Conservation (phyloP, 2,329 filamentous ascomycete species). For the Coniochaeta ligniaria region DNA sequence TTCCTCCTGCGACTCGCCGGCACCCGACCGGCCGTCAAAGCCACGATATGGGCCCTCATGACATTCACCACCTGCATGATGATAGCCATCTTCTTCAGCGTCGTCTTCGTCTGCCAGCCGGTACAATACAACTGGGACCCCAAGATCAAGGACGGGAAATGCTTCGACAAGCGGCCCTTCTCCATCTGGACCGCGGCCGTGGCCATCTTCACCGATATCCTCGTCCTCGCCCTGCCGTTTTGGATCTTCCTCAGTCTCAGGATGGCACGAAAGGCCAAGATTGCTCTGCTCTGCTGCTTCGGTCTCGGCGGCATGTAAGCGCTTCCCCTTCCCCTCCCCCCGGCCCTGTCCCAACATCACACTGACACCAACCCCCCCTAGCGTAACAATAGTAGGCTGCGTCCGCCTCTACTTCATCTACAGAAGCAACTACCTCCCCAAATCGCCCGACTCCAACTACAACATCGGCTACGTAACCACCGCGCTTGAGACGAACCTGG, state of each 20-base stretch:
- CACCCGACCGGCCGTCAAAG: constrained; percentile 16
- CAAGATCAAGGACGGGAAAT: constrained; percentile 17
- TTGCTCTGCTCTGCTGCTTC: constrained; percentile 26
- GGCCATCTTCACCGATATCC: constrained; percentile 32
- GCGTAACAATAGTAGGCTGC: constrained; percentile 19
- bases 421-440: constrained; percentile 14
- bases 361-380: constrained; percentile 5
- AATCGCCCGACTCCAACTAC: constrained; percentile 18
- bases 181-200: constrained; percentile 27
- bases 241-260: constrained; percentile 24
- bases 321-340: background rate
- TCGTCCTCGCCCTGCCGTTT: constrained; percentile 28
- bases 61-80: constrained; percentile 25
- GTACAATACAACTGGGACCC: constrained; percentile 24
- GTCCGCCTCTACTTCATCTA: constrained; percentile 18
- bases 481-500: constrained; percentile 28
- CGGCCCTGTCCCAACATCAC: background rate
- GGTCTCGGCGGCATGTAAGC: constrained; percentile 20
- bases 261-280: constrained; percentile 22
- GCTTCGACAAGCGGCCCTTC: constrained; percentile 22
- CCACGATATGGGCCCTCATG: constrained; percentile 22
- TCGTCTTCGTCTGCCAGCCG: constrained; percentile 31
- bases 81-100: constrained; percentile 27
- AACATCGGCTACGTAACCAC: constrained; percentile 21
- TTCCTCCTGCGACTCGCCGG: constrained; percentile 24